Evolutionary conservation across 1,284 basidiomycete species (phyloP).

Genomic region (Boletus semigastroideus): DNA sequence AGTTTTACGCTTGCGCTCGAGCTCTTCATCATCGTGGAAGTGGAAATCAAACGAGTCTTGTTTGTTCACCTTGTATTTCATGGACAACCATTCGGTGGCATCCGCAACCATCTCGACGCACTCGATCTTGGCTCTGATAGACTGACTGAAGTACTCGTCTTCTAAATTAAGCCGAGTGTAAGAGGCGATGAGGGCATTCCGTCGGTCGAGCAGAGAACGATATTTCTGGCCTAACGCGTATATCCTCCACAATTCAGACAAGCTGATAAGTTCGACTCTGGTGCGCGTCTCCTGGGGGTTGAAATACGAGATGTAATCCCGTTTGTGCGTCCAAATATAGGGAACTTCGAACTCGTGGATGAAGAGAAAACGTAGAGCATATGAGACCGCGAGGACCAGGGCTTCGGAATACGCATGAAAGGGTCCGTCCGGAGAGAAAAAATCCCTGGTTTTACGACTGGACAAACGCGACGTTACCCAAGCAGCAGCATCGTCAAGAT

Average conservation of each 20-base stretch:
- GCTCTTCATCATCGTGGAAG: constrained; percentile 68
- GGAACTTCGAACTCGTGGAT: constrained; percentile 90
- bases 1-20: constrained; percentile 73
- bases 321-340: constrained; percentile 92
- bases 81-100: constrained; percentile 86
- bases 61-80: constrained; percentile 82
- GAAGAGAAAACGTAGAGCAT: constrained; percentile 83
- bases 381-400: constrained; percentile 80
- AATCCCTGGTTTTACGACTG: constrained; percentile 72
- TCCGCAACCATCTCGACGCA: constrained; percentile 91
- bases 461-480: constrained; percentile 91
- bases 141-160: constrained; percentile 73
- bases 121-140: constrained; percentile 62
- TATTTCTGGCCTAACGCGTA: constrained; percentile 85
- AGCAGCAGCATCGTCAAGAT: constrained; percentile 79
- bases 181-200: constrained; percentile 58
- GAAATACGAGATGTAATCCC: constrained; percentile 86
- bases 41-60: constrained; percentile 59
- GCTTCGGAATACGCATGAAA: constrained; percentile 62
- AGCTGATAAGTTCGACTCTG: constrained; percentile 68
- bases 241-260: constrained; percentile 87
- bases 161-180: constrained; percentile 64
- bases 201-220: constrained; percentile 78
- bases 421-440: constrained; percentile 63
- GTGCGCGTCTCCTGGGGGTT: constrained; percentile 55